Evolutionary conservation across 768 basidiomycete species (phyloP).

Genomic region (Tulasnella sp.): DNA sequence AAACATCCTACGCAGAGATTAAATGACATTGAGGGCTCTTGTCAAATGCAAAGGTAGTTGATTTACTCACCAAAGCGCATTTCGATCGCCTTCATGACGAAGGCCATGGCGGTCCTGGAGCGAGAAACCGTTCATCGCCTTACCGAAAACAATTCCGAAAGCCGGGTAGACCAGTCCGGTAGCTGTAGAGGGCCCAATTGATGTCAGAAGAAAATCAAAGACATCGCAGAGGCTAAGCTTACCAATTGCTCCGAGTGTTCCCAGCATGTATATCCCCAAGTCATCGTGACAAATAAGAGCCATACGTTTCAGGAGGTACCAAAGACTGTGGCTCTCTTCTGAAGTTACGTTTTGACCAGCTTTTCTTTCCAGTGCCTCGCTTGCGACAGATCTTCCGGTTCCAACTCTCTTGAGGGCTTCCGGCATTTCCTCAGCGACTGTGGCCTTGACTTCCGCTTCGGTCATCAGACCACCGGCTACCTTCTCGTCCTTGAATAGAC

Average conservation of each 20-base stretch:
- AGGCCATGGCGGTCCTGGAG: slow-evolving; percentile 28
- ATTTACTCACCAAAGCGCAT: slow-evolving; percentile 39
- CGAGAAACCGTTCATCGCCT: slow-evolving; percentile 20
- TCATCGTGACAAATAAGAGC: slow-evolving; percentile 49
- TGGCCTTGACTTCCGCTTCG: background rate
- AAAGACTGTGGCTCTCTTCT: slow-evolving; percentile 31
- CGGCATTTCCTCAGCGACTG: background rate
- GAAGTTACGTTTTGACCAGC: slow-evolving; percentile 21
- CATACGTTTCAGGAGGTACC: slow-evolving; percentile 60
- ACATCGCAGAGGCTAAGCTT: background rate
- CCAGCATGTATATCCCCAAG: slow-evolving; percentile 49
- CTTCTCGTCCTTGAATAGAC: slow-evolving; percentile 10
- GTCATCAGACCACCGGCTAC: slow-evolving; percentile 11
- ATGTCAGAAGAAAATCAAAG: background rate
- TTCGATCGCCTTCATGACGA: slow-evolving; percentile 31
- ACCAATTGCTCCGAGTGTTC: slow-evolving; percentile 39
- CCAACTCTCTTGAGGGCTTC: slow-evolving; percentile 27
- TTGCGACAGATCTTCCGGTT: slow-evolving; percentile 43
- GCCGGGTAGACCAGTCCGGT: slow-evolving; percentile 61
- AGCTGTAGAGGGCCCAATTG: slow-evolving; percentile 16
- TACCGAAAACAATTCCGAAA: slow-evolving; percentile 54
- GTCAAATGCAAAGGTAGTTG: background rate
- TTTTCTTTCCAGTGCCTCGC: slow-evolving; percentile 44
- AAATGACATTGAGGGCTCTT: slow-evolving; percentile 13
- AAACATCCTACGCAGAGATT: slow-evolving; percentile 19